Evolutionary conservation across 2,329 filamentous ascomycete species (phyloP).

Genomic region (Fusarium buharicum): DNA sequence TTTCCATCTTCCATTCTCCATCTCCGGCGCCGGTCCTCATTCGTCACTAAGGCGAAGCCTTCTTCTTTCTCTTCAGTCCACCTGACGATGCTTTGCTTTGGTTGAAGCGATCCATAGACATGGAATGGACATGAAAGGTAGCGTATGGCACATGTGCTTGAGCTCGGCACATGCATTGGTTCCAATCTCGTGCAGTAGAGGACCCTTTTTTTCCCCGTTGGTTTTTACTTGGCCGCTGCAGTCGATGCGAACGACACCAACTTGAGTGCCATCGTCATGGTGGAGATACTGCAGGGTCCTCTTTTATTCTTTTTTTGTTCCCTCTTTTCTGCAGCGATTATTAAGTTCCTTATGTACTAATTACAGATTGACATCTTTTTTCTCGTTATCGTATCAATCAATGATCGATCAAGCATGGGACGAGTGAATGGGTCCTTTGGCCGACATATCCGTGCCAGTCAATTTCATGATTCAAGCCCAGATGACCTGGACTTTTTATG

Average conservation of each 20-base stretch:
- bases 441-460: constrained; percentile 10
- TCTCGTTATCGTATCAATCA: constrained; percentile 23
- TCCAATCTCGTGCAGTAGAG: constrained; percentile 8
- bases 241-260: constrained; percentile 8
- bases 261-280: constrained; percentile 33
- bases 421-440: constrained; percentile 13
- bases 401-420: constrained; percentile 19
- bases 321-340: constrained; percentile 28
- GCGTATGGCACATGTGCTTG: background rate
- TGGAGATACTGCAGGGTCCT: constrained; percentile 40
- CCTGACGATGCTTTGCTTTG: constrained; percentile 20
- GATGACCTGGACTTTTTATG: background rate
- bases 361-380: constrained; percentile 23
- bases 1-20: constrained; percentile 28
- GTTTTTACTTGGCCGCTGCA: constrained; percentile 11
- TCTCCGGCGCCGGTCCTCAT: constrained; percentile 23
- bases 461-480: background rate
- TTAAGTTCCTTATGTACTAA: constrained; percentile 25
- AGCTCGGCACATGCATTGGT: background rate
- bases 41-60: constrained; percentile 24
- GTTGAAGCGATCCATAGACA: constrained; percentile 2
- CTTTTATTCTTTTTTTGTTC: constrained; percentile 27
- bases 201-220: constrained; percentile 2
- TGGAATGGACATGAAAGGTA: too few species aligned
- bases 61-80: constrained; percentile 20